phyloP scores from a whole-genome alignment of 2,329 filamentous ascomycete species.

The Xylariaceae sp. region DNA sequence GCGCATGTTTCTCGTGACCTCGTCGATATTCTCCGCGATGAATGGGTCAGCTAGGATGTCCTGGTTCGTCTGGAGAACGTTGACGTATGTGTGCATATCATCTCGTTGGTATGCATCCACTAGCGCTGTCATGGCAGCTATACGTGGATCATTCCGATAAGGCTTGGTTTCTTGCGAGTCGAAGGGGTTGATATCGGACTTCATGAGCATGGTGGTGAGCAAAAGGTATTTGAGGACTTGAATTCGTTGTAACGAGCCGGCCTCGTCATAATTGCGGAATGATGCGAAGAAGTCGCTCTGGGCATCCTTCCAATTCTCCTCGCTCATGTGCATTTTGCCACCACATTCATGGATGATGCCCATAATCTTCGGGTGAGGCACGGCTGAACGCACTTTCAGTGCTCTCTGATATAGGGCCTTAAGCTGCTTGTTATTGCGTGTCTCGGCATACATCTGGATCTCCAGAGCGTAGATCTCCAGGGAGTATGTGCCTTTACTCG shows the following conservation, averaged over 20 bases:
- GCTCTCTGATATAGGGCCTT: conserved; percentile 92
- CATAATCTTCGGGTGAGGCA: conserved; percentile 98
- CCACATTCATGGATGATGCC: conserved; percentile 98
- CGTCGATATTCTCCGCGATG: conserved; percentile 98
- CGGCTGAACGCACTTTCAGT: conserved; percentile 90
- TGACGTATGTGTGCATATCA: conserved; percentile 90
- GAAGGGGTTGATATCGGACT: conserved; percentile 97
- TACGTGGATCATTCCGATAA: conserved; percentile 92
- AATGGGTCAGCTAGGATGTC: conserved; percentile 91
- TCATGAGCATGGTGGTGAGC: conserved; percentile 97
- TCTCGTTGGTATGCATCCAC: conserved; percentile 96
- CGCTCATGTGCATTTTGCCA: conserved; percentile 99
- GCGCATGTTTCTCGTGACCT: conserved; percentile 97
- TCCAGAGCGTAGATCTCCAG: conserved; percentile 95
- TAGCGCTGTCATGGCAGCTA: conserved; percentile 94
- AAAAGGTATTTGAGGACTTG: conserved; percentile 97
- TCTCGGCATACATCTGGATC: conserved; percentile 98
- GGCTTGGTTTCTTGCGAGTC: conserved; percentile 99
- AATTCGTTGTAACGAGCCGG: conserved; percentile 91
- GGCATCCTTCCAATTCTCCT: conserved; percentile 98
- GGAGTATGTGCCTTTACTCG: conserved; percentile 94
- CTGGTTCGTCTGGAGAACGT: conserved; percentile 81
- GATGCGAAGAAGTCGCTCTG: conserved; percentile 98
- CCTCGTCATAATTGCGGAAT: conserved; percentile 98
- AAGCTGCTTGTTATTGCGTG: conserved; percentile 94